phyloP scores from a whole-genome alignment of 2,329 filamentous ascomycete genomes.

The Mycosphaerella sp. region DNA sequence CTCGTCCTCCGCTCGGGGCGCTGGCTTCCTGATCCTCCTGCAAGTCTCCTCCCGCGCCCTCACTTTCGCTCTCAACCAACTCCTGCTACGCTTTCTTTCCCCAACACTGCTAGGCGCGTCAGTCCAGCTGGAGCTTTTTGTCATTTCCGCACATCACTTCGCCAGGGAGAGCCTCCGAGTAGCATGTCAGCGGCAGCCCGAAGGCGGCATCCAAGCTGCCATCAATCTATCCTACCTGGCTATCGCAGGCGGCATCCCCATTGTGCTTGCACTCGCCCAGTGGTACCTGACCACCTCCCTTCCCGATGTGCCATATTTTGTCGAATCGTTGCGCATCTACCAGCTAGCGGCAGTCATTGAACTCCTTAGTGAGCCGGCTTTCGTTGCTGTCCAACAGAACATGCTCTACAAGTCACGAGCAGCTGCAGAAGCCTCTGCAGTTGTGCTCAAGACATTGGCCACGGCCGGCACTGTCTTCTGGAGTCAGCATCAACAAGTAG shows the following conservation, averaged over 20 bases:
- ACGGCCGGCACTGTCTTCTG: constrained; percentile 67
- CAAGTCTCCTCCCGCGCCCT: constrained; percentile 81
- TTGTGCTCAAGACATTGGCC: constrained; percentile 66
- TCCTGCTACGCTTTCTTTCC: constrained; percentile 80
- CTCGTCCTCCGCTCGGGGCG: constrained; percentile 58
- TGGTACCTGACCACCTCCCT: constrained; percentile 57
- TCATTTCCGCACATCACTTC: constrained; percentile 90
- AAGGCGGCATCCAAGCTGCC: constrained; percentile 59
- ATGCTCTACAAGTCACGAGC: constrained; percentile 76
- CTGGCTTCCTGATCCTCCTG: constrained; percentile 78
- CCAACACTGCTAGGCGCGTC: constrained; percentile 78
- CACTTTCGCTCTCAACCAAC: constrained; percentile 87
- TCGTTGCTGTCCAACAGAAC: constrained; percentile 77
- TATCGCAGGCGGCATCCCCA: constrained; percentile 59
- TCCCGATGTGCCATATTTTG: constrained; percentile 57
- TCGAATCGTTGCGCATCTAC: constrained; percentile 50
- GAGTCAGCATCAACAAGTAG: constrained; percentile 47
- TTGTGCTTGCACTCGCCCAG: constrained; percentile 53
- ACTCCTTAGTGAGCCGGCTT: constrained; percentile 78
- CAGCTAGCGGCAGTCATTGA: constrained; percentile 61
- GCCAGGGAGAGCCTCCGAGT: constrained; percentile 84
- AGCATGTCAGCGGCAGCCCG: constrained; percentile 69
- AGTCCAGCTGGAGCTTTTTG: constrained; percentile 87
- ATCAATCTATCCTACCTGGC: constrained; percentile 85
- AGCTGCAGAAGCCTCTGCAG: constrained; percentile 74